phyloP scores from a whole-genome alignment of 1,284 basidiomycete genomes.

The Cystobasidium slooffiae region DNA sequence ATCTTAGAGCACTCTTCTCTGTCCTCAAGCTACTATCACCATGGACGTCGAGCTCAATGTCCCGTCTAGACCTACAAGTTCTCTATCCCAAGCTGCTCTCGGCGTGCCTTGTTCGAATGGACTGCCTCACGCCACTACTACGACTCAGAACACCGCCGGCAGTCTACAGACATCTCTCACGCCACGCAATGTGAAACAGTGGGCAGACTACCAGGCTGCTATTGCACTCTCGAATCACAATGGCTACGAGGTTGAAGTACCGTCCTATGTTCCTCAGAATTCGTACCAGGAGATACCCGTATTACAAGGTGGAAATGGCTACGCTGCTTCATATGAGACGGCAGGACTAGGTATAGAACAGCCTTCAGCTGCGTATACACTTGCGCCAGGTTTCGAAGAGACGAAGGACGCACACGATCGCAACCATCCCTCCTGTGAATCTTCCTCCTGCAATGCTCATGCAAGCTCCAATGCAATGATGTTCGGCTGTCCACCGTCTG shows the following conservation, averaged over 20 bases:
- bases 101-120: too few relatives aligned
- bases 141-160: too few relatives aligned
- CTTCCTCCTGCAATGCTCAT: background rate
- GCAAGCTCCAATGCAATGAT: background rate
- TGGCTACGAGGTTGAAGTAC: too few relatives aligned
- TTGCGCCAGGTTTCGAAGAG: background rate
- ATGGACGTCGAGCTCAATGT: too few relatives aligned
- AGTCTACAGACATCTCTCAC: background rate
- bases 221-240: too few relatives aligned
- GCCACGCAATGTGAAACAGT: background rate
- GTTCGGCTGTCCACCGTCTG: background rate
- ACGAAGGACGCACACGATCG: background rate
- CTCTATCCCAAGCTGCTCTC: too few relatives aligned
- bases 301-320: background rate
- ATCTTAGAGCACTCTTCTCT: too few relatives aligned
- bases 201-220: background rate
- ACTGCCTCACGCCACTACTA: too few relatives aligned
- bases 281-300: background rate
- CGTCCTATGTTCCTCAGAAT: background rate
- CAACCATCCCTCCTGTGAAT: background rate
- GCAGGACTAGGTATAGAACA: background rate
- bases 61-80: too few relatives aligned
- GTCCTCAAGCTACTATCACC: too few relatives aligned
- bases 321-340: background rate
- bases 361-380: background rate